Base-by-base conservation (phyloP, 257 asterid genomes). In the Vinca minor region DNA sequence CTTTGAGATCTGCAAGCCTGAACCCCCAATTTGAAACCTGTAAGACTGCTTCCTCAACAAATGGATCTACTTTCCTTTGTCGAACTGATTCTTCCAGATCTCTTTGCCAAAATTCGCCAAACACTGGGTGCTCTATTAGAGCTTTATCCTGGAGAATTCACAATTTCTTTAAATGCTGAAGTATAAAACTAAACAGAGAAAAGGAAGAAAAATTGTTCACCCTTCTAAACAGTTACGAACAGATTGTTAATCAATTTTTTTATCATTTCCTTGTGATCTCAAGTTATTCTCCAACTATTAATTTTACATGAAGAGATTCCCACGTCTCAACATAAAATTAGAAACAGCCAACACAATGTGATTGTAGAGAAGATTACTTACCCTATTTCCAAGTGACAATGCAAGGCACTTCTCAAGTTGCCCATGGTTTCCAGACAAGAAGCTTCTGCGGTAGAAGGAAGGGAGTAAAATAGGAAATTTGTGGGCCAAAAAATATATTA, bases 21-120 rank as follows among this genome's bases (percentile, higher is more conserved):
- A 92, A 92, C 55, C 95, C 95, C 98, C 97, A 92, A 69, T 84
- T 71, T 4, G 97, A 87, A 67, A 92, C 94, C 82, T 78, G 96
- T 48, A 87, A 69, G 52, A 73, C 84, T 45, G 97, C 91, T 79
- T 92, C 98, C 82, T 92, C 91, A 13, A 89, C 83, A 69, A 92
- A 89, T 47, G 97, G 95, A 67, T 73, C 79, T 32, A 71, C 85
- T 39, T 84, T 87, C 50, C 54, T 77, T 63, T 87, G 98, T 29
- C 95, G 82, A 53, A 87, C 91, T 4, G 98, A 89, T 81, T 92
- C 98, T 71, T 92, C 98, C 31, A 89, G 77, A 44, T 89, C 92
- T 68, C 96, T 85, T 66, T 78, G 89, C 96, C 96, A 89, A 70
- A 84, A 85, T 41, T 81, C 82, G 79, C 76, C 68, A 71, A 92